Evolutionary conservation across 169 alveolate genomes (phyloP).

Genomic region (Plasmodium billcollinsi): DNA sequence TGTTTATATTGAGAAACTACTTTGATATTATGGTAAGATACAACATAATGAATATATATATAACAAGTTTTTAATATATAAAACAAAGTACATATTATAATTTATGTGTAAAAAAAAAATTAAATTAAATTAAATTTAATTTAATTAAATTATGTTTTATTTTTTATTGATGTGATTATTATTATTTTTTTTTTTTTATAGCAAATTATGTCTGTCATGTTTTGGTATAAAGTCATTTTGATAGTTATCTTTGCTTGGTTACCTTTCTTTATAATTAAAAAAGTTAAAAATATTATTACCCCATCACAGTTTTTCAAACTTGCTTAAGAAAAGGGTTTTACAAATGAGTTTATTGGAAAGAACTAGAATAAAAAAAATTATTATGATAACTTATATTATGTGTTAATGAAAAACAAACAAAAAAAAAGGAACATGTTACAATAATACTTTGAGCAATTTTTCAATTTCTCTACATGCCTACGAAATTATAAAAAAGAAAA

Average conservation of each 20-base stretch:
- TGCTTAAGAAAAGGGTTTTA: constrained; percentile 20
- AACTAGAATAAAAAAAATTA: too few species aligned
- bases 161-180: not conserved
- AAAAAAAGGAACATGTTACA: not conserved
- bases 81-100: not conserved
- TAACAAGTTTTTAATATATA: not conserved
- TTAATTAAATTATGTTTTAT: not conserved
- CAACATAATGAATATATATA: not conserved
- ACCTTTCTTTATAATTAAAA: constrained; percentile 91
- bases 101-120: not conserved
- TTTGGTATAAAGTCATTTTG: constrained; percentile 91
- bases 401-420: not conserved
- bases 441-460: not conserved
- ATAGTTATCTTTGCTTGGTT: constrained; percentile 94
- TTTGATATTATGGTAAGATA: constrained; percentile 87
- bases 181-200: constrained; percentile 4
- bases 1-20: constrained; percentile 90
- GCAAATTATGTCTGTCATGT: constrained; percentile 89
- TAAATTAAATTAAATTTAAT: too few species aligned
- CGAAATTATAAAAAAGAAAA: not conserved
- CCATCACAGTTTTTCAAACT: constrained; percentile 92
- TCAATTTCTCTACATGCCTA: constrained; percentile 65
- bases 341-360: too few species aligned
- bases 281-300: constrained; percentile 86
- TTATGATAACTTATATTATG: not conserved